A percentile compares a stretch with the other conserved stretches of the same genome.
These are phyloP conservation scores for Rhytidiadelphus loreus DNA, from an alignment of 225 moss, liverwort and hornwort genomes.

Conservation along the genomic window DNA sequence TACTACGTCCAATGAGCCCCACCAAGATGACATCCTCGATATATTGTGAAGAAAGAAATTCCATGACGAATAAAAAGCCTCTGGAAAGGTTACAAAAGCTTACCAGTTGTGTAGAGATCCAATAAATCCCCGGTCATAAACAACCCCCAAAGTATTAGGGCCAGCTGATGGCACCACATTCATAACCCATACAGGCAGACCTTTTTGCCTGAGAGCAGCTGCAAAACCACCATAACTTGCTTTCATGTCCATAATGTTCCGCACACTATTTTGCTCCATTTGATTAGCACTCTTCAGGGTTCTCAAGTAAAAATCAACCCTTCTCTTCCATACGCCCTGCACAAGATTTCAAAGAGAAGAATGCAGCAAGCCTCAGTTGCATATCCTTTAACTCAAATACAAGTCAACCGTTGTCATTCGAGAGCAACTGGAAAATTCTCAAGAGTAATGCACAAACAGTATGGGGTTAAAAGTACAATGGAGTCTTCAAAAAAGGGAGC, in stretches of 20 bases:
- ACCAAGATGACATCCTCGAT: not conserved
- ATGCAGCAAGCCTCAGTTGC: not conserved
- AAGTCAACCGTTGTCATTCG: not conserved
- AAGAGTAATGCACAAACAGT: not conserved
- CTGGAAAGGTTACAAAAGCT: not conserved
- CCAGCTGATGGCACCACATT: constrained; percentile 70
- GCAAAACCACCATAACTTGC: constrained; percentile 85
- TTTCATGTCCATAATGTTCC: constrained; percentile 98
- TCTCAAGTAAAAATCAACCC: constrained; percentile 65
- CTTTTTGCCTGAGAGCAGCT: constrained; percentile 51
- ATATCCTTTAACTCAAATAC: not conserved
- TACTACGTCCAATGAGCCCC: not conserved
- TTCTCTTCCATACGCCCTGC: constrained; percentile 76
- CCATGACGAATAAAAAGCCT: not conserved
- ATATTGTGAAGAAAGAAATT: not conserved
- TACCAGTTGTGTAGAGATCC: constrained; percentile 92
- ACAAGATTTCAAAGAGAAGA: not conserved
- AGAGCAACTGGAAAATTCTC: not conserved
- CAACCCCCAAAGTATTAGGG: constrained; percentile 64
- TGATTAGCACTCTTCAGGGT: constrained; percentile 58
- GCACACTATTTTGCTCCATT: constrained; percentile 52
- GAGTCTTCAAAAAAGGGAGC: not conserved
- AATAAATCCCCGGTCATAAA: constrained; percentile 93
- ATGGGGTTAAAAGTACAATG: not conserved
- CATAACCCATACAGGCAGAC: constrained; percentile 93